Conservation (phyloP, 805 yeast species). For the Teunomyces cretensis region DNA sequence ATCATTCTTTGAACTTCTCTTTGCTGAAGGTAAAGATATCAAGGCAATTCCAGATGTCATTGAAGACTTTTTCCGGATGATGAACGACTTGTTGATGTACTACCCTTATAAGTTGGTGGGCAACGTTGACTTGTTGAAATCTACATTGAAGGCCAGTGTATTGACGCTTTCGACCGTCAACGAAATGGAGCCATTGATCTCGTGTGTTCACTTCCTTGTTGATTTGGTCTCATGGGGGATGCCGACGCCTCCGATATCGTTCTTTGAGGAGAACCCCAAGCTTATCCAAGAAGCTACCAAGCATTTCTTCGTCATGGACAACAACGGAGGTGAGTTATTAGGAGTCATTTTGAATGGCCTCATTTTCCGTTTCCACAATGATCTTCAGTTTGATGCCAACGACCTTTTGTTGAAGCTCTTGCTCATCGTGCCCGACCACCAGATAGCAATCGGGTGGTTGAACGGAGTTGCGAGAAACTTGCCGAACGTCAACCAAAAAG, state of each 20-base stretch:
- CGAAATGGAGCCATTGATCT: constrained; percentile 68
- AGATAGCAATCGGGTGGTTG: constrained; percentile 58
- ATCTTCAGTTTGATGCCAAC: constrained; percentile 69
- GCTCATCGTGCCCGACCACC: constrained; percentile 46
- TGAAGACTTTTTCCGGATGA: constrained; percentile 85
- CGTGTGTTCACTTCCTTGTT: constrained; percentile 72
- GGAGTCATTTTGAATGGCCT: constrained; percentile 61
- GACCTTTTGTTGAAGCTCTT: constrained; percentile 68
- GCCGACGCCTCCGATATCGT: constrained; percentile 74
- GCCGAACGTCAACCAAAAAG: constrained; percentile 68
- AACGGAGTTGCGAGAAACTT: constrained; percentile 52
- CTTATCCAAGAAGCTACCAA: constrained; percentile 18
- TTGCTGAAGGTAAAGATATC: constrained; percentile 21
- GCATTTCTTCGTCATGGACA: constrained; percentile 38
- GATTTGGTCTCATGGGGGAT: constrained; percentile 87
- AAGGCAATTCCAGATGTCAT: constrained; percentile 62
- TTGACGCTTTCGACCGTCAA: constrained; percentile 50
- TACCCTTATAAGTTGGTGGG: constrained; percentile 56
- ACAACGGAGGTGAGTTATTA: constrained; percentile 59
- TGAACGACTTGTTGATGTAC: constrained; percentile 73
- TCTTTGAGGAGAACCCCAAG: constrained; percentile 50
- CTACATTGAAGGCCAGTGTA: constrained; percentile 59
- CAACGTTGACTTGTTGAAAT: constrained; percentile 46
- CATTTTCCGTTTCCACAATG: constrained; percentile 67
- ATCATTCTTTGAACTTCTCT: constrained; percentile 52